Evolutionary conservation across 306 rosid species (phyloP), one percentile per base, ranked within the genome.

Genomic region (Vicia villosa): DNA sequence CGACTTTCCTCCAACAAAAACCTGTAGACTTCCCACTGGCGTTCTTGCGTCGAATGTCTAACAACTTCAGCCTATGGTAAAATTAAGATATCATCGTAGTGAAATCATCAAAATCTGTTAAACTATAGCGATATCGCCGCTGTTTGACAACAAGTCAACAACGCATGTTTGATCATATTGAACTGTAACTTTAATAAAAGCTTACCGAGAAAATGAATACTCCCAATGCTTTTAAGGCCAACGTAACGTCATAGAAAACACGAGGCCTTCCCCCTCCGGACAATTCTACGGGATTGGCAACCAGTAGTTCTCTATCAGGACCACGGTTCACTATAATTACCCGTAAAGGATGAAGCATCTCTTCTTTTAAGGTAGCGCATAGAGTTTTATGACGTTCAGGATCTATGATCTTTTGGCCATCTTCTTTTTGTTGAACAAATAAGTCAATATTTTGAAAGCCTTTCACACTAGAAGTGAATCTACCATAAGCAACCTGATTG

Each of bases 1-100:
- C 75, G 45, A 58, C 78, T 81, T 64, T 91, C 97, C 6, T 88
- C 88, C 86, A 91, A 69, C 75, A 88, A 84, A 81, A 91, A 85
- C 76, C 93, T 77, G 86, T 91, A 91, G 1, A 88, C 91, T 82
- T 91, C 96, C 97, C 96, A 91, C 79, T 91, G 93, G 46, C 88
- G 90, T 62, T 75, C 85, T 68, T 74, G 73, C 10, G 96, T 83
- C 45, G 89, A 84, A 80, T 91, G 91, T 80, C 97, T 83, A 17
- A 81, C 84, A 59, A 91, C 80, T 83, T 91, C 97, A 65, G 97
- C 97, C 97, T 91, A 32, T 59, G 74, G 20, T 14, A 22, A 41
- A 2, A 42, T 42, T 8, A 24, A 34, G 10, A 7, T 10, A 34
- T 34, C 38, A 34, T 34, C 3, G 38, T 8, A 34, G 38, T 7